Conservation (phyloP, 495 filamentous ascomycete species). For the Aspergillus sparsus region DNA sequence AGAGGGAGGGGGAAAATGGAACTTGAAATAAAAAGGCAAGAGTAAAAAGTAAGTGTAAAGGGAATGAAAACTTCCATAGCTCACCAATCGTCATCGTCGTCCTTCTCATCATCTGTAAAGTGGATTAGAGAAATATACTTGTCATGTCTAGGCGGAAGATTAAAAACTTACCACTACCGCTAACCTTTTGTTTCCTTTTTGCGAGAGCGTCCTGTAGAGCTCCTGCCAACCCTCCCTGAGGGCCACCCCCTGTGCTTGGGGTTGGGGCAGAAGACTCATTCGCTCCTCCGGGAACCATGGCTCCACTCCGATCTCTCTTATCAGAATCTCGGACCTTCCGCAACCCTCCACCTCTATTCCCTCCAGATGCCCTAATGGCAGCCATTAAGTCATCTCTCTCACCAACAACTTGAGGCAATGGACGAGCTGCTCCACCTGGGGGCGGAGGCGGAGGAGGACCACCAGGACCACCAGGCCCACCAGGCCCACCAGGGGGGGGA, state of each 20-base stretch:
- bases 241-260: conserved; percentile 53
- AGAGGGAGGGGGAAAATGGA: neutral
- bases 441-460: conserved; percentile 69
- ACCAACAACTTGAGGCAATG: conserved; percentile 52
- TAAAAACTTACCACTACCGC: conserved; percentile 77
- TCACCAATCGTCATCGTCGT: conserved; percentile 77
- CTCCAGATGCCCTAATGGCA: conserved; percentile 77
- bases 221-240: conserved; percentile 72
- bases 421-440: conserved; percentile 62
- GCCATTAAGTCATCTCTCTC: conserved; percentile 71
- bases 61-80: neutral
- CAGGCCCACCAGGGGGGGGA: conserved; percentile 34
- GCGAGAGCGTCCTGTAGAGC: conserved; percentile 75
- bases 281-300: conserved; percentile 59
- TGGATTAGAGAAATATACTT: conserved; percentile 26
- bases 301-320: conserved; percentile 79
- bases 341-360: conserved; percentile 64
- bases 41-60: conserved; percentile 15
- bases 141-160: neutral
- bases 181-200: conserved; percentile 85
- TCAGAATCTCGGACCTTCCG: conserved; percentile 78
- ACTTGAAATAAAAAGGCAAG: conserved; percentile 12
- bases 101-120: conserved; percentile 71
- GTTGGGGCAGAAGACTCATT: conserved; percentile 53
- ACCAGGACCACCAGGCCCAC: conserved; percentile 48